Conservation (phyloP, 768 basidiomycete species). For the Agaricus sinodeliciosus region DNA sequence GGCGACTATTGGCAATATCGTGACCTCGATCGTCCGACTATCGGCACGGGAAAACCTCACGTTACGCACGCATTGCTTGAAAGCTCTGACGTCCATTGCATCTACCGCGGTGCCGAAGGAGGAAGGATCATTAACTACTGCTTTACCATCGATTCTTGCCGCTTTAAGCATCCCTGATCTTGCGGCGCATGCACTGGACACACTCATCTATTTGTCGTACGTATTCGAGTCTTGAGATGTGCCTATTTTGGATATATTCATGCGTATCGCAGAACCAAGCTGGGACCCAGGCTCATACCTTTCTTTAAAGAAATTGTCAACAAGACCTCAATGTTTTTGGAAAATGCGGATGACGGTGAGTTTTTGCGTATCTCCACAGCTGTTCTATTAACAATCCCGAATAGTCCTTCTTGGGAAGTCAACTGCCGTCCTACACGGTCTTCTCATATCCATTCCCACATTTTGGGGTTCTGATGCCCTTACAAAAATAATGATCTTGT, state of each 20-base stretch:
- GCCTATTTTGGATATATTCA: constrained; percentile 9
- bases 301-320: constrained; percentile 68
- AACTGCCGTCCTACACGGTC: constrained; percentile 50
- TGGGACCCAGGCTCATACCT: constrained; percentile 88
- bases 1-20: constrained; percentile 44
- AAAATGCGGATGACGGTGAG: constrained; percentile 32
- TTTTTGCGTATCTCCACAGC: background rate
- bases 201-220: constrained; percentile 59
- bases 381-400: background rate
- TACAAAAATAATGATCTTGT: constrained; percentile 46
- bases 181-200: constrained; percentile 38
- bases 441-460: constrained; percentile 70
- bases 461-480: constrained; percentile 72
- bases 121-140: constrained; percentile 51
- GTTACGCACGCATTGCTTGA: constrained; percentile 8
- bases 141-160: constrained; percentile 53
- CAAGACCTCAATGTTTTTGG: constrained; percentile 44
- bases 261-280: constrained; percentile 43
- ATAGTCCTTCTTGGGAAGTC: constrained; percentile 27
- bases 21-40: constrained; percentile 18
- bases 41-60: constrained; percentile 2
- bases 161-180: constrained; percentile 34
- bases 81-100: constrained; percentile 54
- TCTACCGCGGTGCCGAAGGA: constrained; percentile 57
- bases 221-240: constrained; percentile 15